A percentile compares a stretch with the other conserved stretches of the same genome.
Evolutionary conservation across 176 grass and related monocot species (phyloP).

Genomic region (Aegilops umbellulata): DNA sequence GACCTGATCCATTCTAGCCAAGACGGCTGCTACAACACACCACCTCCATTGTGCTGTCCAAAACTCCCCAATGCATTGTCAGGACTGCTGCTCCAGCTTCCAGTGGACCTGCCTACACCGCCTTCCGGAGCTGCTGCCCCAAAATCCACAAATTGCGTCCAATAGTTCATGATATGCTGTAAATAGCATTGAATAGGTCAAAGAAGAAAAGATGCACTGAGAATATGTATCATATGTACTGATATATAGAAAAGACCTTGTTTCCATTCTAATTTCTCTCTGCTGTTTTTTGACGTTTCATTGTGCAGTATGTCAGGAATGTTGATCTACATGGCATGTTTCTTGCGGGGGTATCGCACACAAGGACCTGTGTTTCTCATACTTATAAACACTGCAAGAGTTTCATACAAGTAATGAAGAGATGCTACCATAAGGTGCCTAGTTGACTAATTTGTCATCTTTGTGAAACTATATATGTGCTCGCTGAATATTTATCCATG

Average conservation of each 20-base stretch:
- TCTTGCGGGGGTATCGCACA: conserved; percentile 15
- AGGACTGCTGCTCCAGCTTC: not conserved
- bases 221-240: conserved; percentile 9
- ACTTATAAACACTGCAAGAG: conserved; percentile 28
- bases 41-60: not conserved
- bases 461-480: not conserved
- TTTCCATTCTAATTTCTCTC: not conserved
- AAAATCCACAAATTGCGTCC: not conserved
- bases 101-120: not conserved
- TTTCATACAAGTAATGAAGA: conserved; percentile 26
- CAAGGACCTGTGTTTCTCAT: conserved; percentile 31
- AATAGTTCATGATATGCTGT: not conserved
- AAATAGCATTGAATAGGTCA: not conserved
- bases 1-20: not conserved
- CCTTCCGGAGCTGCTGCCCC: not conserved
- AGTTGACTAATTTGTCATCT: not conserved
- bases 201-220: not conserved
- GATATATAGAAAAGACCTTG: not conserved
- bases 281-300: conserved; percentile 11
- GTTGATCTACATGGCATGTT: conserved; percentile 32
- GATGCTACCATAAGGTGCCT: conserved; percentile 41
- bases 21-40: not conserved
- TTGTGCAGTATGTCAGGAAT: conserved; percentile 36
- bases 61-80: not conserved
- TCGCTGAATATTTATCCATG: not conserved